phyloP scores from a whole-genome alignment of 805 yeast genomes.

The Saturnispora kantuleensis region DNA sequence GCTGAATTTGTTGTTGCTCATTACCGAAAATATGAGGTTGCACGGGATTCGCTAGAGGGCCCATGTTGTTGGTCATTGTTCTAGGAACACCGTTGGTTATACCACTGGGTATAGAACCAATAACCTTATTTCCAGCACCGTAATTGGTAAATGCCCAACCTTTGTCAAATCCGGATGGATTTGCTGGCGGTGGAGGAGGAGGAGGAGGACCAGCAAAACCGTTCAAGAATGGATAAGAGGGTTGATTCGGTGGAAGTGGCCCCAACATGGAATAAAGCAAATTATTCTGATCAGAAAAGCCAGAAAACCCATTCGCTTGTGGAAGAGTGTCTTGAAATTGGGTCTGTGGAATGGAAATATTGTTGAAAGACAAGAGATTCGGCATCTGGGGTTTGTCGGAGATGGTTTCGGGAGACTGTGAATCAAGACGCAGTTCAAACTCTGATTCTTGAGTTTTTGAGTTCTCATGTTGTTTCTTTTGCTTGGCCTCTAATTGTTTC shows the following conservation, averaged over 20 bases:
- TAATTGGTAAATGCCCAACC: too few species aligned
- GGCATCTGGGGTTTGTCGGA: too few species aligned
- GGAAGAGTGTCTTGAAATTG: too few species aligned
- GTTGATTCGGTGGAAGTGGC: neutral
- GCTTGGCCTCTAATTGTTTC: slow-evolving; percentile 15
- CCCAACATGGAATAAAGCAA: neutral
- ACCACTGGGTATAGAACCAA: too few species aligned
- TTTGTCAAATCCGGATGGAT: too few species aligned
- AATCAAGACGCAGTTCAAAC: neutral
- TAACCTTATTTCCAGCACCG: too few species aligned
- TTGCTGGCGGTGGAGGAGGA: neutral
- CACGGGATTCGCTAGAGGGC: too few species aligned
- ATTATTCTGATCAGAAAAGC: neutral
- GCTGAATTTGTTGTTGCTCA: slow-evolving; percentile 10
- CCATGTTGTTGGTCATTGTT: too few species aligned
- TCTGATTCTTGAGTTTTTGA: neutral
- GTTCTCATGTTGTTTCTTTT: slow-evolving; percentile 2
- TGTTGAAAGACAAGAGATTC: too few species aligned
- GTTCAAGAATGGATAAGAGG: neutral
- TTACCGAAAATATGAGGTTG: neutral
- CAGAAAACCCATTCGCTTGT: neutral
- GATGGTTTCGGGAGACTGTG: too few species aligned
- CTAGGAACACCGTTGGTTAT: too few species aligned
- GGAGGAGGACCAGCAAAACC: neutral
- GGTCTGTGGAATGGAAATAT: too few species aligned